Conservation (phyloP, 768 basidiomycete species). For the Collybia nuda region DNA sequence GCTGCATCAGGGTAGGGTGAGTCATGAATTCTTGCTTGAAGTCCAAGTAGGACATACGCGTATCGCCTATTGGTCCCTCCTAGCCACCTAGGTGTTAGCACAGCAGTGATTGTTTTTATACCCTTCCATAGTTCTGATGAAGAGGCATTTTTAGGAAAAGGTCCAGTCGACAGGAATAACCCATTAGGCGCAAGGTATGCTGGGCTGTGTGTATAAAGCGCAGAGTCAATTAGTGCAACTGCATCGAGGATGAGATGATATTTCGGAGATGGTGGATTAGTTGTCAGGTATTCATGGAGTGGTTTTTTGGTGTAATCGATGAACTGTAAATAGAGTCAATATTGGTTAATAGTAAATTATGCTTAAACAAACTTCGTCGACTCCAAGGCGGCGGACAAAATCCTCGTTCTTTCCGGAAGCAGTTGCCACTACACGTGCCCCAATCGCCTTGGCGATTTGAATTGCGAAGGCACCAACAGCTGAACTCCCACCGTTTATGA, state of each 20-base stretch:
- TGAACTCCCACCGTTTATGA: constrained; percentile 73
- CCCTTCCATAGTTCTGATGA: constrained; percentile 30
- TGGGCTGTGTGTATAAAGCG: constrained; percentile 49
- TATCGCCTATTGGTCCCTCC: constrained; percentile 52
- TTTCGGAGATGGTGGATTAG: constrained; percentile 45
- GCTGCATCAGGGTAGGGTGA: constrained; percentile 19
- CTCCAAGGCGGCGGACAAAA: constrained; percentile 59
- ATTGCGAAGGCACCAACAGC: constrained; percentile 71
- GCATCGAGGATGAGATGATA: constrained; percentile 65
- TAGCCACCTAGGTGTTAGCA: constrained; percentile 43
- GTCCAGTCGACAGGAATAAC: constrained; percentile 52
- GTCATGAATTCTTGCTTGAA: background rate
- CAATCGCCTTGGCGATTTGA: constrained; percentile 67
- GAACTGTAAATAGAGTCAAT: constrained; percentile 32
- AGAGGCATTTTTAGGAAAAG: constrained; percentile 31
- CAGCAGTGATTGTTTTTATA: constrained; percentile 30
- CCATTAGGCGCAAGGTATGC: constrained; percentile 56
- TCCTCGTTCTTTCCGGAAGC: constrained; percentile 62
- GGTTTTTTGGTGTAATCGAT: constrained; percentile 61
- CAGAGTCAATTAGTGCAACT: constrained; percentile 45
- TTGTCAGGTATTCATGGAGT: constrained; percentile 42
- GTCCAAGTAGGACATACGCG: constrained; percentile 32
- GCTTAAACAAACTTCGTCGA: constrained; percentile 47
- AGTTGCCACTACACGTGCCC: constrained; percentile 56
- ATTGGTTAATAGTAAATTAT: background rate